A percentile compares a stretch with the other conserved stretches of the same genome.
Conservation (phyloP, 768 basidiomycete species). For the Tephrocybe sp. region DNA sequence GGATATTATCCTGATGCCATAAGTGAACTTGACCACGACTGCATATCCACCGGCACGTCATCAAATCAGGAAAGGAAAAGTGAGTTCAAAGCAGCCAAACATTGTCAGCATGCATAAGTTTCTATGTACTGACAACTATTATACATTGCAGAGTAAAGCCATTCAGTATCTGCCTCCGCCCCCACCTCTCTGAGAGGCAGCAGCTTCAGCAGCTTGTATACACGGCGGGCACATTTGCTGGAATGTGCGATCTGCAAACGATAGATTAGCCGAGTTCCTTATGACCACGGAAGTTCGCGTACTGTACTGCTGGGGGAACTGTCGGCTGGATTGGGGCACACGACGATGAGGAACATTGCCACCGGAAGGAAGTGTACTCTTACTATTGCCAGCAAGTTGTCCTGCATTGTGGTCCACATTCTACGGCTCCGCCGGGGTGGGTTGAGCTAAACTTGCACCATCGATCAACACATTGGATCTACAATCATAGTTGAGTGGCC, state of each 20-base stretch:
- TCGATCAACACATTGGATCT: constrained; percentile 67
- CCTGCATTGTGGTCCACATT: constrained; percentile 60
- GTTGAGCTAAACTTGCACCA: constrained; percentile 70
- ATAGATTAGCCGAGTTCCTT: constrained; percentile 14
- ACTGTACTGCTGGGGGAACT: constrained; percentile 74
- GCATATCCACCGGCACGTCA: no score
- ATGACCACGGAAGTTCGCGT: constrained; percentile 24
- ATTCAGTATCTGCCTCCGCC: constrained; percentile 8
- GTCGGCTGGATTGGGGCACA: constrained; percentile 47
- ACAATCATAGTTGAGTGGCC: constrained; percentile 17
- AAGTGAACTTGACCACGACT: no score
- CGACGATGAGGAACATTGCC: constrained; percentile 14
- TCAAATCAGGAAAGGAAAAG: no score
- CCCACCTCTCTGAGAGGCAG: constrained; percentile 3
- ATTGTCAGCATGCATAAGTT: no score
- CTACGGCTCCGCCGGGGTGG: constrained; percentile 42
- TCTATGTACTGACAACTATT: not conserved
- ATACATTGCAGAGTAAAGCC: not conserved
- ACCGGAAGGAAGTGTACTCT: constrained; percentile 26
- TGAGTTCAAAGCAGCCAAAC: no score
- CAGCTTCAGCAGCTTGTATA: constrained; percentile 11
- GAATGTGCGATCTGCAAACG: constrained; percentile 27
- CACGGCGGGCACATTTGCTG: constrained; percentile 30
- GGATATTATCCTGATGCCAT: no score
- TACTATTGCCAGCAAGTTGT: constrained; percentile 79